phyloP scores from a whole-genome alignment of 192 early-diverging fungal species.

The Chytriomyces confervae region DNA sequence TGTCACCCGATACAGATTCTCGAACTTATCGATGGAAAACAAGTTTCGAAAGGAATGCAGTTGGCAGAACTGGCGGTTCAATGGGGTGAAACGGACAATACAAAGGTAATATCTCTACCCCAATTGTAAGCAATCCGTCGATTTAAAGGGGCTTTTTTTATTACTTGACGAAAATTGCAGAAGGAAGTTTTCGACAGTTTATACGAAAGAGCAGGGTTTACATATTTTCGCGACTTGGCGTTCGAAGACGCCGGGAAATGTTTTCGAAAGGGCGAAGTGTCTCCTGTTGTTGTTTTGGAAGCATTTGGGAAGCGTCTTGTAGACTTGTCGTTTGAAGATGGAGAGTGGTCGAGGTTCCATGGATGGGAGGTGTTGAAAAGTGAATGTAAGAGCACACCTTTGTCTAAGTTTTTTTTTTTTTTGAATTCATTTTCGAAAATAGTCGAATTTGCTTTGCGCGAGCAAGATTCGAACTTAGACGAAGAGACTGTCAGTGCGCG shows the following conservation, averaged over 20 bases:
- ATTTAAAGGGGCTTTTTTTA: not conserved
- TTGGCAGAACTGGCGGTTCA: constrained; percentile 65
- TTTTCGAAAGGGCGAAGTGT: constrained; percentile 67
- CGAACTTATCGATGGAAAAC: constrained; percentile 59
- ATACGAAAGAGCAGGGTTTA: constrained; percentile 68
- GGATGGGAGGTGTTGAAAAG: constrained; percentile 19
- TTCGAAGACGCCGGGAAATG: constrained; percentile 72
- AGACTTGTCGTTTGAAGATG: not conserved
- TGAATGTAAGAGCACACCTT: too few species aligned
- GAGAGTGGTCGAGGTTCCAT: not conserved
- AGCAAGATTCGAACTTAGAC: constrained; percentile 56
- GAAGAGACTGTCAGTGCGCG: constrained; percentile 47
- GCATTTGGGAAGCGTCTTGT: constrained; percentile 18
- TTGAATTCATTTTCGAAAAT: constrained; percentile 14
- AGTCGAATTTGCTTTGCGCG: constrained; percentile 32
- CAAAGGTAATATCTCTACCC: constrained; percentile 39
- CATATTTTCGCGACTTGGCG: constrained; percentile 64
- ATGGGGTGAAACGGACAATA: constrained; percentile 47
- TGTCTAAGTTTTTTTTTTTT: constrained; percentile 2
- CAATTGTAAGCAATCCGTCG: too few species aligned
- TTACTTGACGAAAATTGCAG: not conserved
- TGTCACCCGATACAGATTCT: constrained; percentile 42
- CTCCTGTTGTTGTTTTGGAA: constrained; percentile 56
- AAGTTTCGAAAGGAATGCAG: constrained; percentile 67
- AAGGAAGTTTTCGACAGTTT: constrained; percentile 33